phyloP scores from a whole-genome alignment of 306 rosid genomes.

The Parietaria judaica region DNA sequence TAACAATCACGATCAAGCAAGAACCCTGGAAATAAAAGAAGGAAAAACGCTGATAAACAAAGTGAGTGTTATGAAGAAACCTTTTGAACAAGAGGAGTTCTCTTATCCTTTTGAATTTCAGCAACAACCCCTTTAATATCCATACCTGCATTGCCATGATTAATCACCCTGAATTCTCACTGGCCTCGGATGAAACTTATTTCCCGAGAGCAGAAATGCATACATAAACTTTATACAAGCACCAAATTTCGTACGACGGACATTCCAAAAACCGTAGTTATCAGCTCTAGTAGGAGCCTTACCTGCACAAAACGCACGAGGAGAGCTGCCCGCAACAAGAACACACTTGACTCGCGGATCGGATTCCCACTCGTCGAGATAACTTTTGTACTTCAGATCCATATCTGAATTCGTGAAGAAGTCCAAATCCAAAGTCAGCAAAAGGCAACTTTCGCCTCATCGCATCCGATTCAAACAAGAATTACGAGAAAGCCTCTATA shows the following conservation, averaged over 20 bases:
- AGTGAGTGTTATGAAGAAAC: constrained; percentile 44
- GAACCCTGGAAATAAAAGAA: constrained; percentile 14
- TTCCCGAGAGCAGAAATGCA: constrained; percentile 19
- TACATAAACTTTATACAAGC: not conserved
- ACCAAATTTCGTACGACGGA: not conserved
- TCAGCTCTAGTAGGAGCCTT: constrained; percentile 12
- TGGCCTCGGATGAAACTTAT: constrained; percentile 32
- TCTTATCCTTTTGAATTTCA: constrained; percentile 87
- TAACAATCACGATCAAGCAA: constrained; percentile 20
- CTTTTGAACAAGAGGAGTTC: constrained; percentile 93
- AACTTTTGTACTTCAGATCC: constrained; percentile 77
- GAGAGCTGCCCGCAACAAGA: constrained; percentile 72
- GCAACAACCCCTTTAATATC: constrained; percentile 99
- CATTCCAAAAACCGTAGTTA: not conserved
- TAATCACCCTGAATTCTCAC: constrained; percentile 54
- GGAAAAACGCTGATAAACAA: constrained; percentile 18
- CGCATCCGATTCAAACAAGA: no score
- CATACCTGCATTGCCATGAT: constrained; percentile 89
- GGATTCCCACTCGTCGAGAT: constrained; percentile 87
- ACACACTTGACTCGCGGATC: constrained; percentile 85
- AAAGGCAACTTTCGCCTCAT: no score
- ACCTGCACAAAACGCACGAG: constrained; percentile 98
- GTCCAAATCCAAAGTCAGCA: no score
- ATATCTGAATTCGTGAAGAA: constrained; percentile 49
- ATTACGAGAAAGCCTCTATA: no score